phyloP scores from a whole-genome alignment of 805 yeast genomes.

The Scheffersomyces stipitis region DNA sequence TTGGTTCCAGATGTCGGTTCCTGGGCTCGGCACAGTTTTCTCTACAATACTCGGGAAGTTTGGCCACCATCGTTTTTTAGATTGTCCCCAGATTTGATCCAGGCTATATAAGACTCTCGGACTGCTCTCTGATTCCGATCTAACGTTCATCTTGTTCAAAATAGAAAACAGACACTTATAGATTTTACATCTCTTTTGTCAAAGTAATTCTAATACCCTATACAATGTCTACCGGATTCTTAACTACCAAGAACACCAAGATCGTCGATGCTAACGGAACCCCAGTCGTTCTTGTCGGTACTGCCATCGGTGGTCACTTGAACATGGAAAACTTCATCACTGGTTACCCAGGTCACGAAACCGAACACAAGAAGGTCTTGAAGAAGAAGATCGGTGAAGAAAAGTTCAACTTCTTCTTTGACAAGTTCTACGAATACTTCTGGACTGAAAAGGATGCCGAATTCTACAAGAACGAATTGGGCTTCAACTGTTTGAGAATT shows the following conservation, averaged over 20 bases:
- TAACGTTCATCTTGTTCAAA: no score
- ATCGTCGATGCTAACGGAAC: constrained; percentile 43
- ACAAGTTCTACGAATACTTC: constrained; percentile 52
- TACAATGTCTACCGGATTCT: background rate
- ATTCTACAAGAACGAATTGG: constrained; percentile 39
- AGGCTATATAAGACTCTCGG: no score
- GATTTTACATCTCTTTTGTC: no score
- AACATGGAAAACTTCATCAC: constrained; percentile 60
- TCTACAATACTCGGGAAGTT: no score
- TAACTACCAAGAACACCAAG: constrained; percentile 42
- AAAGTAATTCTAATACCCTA: no score
- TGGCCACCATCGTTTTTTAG: no score
- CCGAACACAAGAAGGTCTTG: constrained; percentile 47
- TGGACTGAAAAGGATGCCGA: constrained; percentile 53
- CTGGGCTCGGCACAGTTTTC: no score
- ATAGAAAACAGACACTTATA: no score
- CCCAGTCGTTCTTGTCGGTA: constrained; percentile 45
- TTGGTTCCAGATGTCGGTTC: no score
- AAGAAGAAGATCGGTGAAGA: constrained; percentile 43
- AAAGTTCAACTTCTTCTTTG: constrained; percentile 49
- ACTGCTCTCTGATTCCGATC: no score
- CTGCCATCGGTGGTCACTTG: constrained; percentile 51
- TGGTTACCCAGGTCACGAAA: constrained; percentile 55
- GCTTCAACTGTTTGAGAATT: constrained; percentile 48
- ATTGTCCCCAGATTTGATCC: no score